phyloP scores from a whole-genome alignment of 495 filamentous ascomycete genomes.

The Friedmanniomyces endolithicus region DNA sequence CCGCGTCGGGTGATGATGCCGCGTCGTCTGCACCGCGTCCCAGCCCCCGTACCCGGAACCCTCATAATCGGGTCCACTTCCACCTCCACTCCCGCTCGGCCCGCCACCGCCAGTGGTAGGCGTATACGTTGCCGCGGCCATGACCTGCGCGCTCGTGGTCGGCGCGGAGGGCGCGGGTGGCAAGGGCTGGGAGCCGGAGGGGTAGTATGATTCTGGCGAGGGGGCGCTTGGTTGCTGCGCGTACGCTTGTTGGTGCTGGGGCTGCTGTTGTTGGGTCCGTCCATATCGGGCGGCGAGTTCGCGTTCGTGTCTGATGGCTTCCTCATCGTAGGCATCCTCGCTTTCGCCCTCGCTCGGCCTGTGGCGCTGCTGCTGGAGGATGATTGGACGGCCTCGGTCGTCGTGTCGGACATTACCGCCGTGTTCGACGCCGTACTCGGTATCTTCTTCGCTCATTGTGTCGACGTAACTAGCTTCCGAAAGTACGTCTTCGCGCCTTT shows the following conservation, averaged over 20 bases:
- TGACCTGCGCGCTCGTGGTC: constrained; percentile 7
- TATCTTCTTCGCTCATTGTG: constrained; percentile 40
- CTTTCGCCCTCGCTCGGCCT: constrained; percentile 32
- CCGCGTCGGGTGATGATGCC: constrained; percentile 89
- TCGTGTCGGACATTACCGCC: constrained; percentile 39
- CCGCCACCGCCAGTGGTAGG: neutral
- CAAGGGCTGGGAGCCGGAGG: neutral
- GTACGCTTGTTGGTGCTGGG: neutral
- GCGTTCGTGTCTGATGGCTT: constrained; percentile 37
- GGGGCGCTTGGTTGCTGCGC: neutral
- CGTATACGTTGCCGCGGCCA: constrained; percentile 7
- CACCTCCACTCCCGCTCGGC: neutral
- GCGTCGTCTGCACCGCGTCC: constrained; percentile 52
- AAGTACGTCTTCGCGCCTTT: constrained; percentile 22
- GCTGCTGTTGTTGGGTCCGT: neutral
- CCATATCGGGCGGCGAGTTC: constrained; percentile 38
- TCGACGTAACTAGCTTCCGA: constrained; percentile 43
- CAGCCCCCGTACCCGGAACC: constrained; percentile 64
- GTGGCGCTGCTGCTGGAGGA: constrained; percentile 28
- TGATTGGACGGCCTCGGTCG: constrained; percentile 29
- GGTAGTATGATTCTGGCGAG: neutral
- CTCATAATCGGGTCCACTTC: constrained; percentile 42
- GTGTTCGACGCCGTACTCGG: constrained; percentile 40
- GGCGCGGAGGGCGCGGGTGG: constrained; percentile 13
- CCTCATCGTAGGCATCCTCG: constrained; percentile 45